Evolutionary conservation across 768 basidiomycete genomes (phyloP), one percentile per base, ranked within the genome.

Genomic region (Lactarius hengduanensis): DNA sequence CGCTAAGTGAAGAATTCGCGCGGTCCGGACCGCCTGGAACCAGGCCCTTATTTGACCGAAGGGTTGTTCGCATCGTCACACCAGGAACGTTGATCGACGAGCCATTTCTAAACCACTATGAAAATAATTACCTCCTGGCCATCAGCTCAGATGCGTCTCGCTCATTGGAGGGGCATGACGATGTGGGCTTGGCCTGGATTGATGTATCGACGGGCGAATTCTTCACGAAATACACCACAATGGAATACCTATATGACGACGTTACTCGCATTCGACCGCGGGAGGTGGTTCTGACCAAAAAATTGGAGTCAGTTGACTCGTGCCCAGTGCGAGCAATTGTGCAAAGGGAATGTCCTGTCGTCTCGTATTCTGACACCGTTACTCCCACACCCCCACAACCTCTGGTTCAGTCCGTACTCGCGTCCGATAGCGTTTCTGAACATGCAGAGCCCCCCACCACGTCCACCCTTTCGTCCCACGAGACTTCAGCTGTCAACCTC

Each of bases 121-220:
- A 94, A 75, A 96, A 94, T 73, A 95, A 96, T 71, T 97, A 92
- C 74, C 83, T 98, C 55, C 83, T 97, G 36, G 84, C 94, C 6
- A 80, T 96, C 45, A 77, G 58, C 55, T 54, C 63, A 20, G 34
- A 41, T 41, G 34, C 38, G 40, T n/a, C 59, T 13, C 1, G 13
- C 38, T 59, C 40, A 3, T 8, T 38, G 16, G 32, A 47, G 3
- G 53, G 30, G 4, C 15, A 20, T 28, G 55, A 36, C 60, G 36
- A 34, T 2, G 65, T 86, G n/a, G 93, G 92, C 2, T 78, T 98
- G 47, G 94, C 95, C 7, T 98, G 95, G 89, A 94, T 92, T 30
- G 96, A 98, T 73, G 85, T 97, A 20, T 95, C 96, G 16, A 97
- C 95, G 0, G 93, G 94, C 66, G 95, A 96, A 73, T 93, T 96